Base-by-base conservation (phyloP, 495 filamentous ascomycete genomes). In the Aspergillus sclerotiicarbonarius region DNA sequence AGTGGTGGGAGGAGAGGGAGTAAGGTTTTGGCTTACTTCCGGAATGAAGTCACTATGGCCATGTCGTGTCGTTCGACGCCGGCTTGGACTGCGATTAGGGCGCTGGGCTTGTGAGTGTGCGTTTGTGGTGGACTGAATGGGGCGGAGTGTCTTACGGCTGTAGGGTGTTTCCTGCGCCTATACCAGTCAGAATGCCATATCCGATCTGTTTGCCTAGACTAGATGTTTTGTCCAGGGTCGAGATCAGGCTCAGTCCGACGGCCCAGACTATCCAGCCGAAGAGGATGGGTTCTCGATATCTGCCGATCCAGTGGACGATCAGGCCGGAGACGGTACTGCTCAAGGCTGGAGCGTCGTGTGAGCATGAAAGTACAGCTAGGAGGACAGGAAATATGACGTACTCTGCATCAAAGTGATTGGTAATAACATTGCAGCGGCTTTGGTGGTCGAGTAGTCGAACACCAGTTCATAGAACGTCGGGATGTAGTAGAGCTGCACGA, bases 381-480 rank as follows among this genome's bases (percentile, higher is more conserved):
- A 58, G 25, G 25, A 25, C 5, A 5, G 25, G 5, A 25, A 5
- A 25, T 25, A 5, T 5, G 20, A 59, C 67, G 15, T 68, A 76
- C 75, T 81, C 59, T 82, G 80, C 66, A 80, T 69, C 20, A 83
- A 54, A 1, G 77, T 80, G 18, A 84, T 74, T 7, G 80, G 80
- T n/a, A 84, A 58, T 30, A 84, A 53, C 73, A 83, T 76, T 6
- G 79, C 77, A 6, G 76, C 81, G 8, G 80, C 71, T 45, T 73
- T 76, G 1, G 80, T 76, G 0, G 79, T 72, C 1, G 77, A 79
- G 53, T 82, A 83, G 4, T 69, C 73, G 55, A 80, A 81, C 1
- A 77, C 79, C 54, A 84, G 66, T 61, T 84, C 80, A 56, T 80
- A 84, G 59, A 83, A 83, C 7, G 76, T 77, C 7, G 81, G 80